Percentiles rank a stretch among this genome's conserved stretches.
phyloP scores from a whole-genome alignment of 2,329 filamentous ascomycete genomes.

The Microthyrium microscopicum region DNA sequence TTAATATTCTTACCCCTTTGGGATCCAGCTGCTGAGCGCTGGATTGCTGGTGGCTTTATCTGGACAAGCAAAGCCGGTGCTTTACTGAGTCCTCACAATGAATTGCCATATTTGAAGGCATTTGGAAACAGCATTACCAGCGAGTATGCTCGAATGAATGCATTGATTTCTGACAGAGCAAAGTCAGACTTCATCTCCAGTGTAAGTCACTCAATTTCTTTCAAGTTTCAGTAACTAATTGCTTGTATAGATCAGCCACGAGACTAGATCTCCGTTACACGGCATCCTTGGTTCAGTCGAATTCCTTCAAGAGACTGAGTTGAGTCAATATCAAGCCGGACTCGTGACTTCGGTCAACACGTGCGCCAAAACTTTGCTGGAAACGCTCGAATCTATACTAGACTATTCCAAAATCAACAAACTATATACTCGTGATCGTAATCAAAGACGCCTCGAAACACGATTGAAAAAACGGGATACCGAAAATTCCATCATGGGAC shows the following conservation, averaged over 20 bases:
- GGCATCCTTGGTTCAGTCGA: constrained; percentile 12
- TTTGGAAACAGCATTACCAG: constrained; percentile 40
- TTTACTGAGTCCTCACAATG: constrained; percentile 28
- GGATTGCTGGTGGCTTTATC: constrained; percentile 12
- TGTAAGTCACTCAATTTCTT: constrained; percentile 21
- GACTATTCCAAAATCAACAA: constrained; percentile 12
- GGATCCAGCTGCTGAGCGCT: not conserved
- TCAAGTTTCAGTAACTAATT: not conserved
- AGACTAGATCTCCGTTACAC: constrained; percentile 16
- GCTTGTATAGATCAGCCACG: constrained; percentile 21
- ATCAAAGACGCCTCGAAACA: constrained; percentile 10
- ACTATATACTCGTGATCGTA: constrained; percentile 1
- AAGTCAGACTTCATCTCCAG: constrained; percentile 26
- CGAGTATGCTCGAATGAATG: constrained; percentile 37
- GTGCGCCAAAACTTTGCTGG: constrained; percentile 25
- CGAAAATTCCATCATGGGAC: not conserved
- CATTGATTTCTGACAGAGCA: constrained; percentile 23
- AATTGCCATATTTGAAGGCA: constrained; percentile 34
- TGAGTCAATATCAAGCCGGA: constrained; percentile 1
- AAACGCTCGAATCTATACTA: constrained; percentile 23
- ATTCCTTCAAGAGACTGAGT: constrained; percentile 3
- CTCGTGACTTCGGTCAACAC: constrained; percentile 21
- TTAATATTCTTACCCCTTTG: constrained; percentile 4
- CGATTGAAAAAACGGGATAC: not conserved
- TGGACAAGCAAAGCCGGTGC: constrained; percentile 19